phyloP scores from a whole-genome alignment of 2,329 filamentous ascomycete genomes.

The Diaporthe nobilis region DNA sequence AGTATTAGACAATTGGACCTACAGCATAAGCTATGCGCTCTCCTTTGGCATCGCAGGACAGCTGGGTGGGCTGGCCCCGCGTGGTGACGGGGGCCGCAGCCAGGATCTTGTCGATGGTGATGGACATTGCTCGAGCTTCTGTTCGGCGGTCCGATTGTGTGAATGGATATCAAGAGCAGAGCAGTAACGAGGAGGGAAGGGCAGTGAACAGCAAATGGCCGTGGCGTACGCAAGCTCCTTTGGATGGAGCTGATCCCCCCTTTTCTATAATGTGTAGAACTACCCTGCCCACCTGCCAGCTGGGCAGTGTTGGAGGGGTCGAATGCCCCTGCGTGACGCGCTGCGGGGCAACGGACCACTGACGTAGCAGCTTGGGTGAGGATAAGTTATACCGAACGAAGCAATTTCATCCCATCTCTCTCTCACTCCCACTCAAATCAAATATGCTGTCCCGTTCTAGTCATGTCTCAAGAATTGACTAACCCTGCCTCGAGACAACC shows the following conservation, averaged over 20 bases:
- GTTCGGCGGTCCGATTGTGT: background rate
- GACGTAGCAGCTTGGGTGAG: constrained; percentile 13
- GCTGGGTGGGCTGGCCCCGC: constrained; percentile 88
- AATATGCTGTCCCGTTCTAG: background rate
- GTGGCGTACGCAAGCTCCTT: background rate
- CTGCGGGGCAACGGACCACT: constrained; percentile 29
- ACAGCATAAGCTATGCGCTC: constrained; percentile 94
- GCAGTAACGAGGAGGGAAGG: background rate
- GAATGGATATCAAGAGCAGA: background rate
- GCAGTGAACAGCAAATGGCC: background rate
- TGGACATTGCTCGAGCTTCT: constrained; percentile 58
- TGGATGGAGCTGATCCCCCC: background rate
- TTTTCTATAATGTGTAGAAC: constrained; percentile 13
- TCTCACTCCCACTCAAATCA: background rate
- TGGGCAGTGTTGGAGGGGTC: constrained; percentile 30
- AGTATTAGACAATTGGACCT: constrained; percentile 52
- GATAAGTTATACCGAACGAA: background rate
- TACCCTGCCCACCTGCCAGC: constrained; percentile 6
- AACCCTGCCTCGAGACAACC: background rate
- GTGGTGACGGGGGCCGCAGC: constrained; percentile 87
- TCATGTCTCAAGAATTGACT: background rate
- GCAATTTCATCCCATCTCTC: constrained; percentile 6
- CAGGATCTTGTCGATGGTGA: constrained; percentile 78
- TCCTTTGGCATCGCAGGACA: constrained; percentile 90
- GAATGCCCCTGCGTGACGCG: constrained; percentile 16